Evolutionary conservation across 2,329 filamentous ascomycete genomes (phyloP), one percentile per base, ranked within the genome.

Genomic region (Diaporthe ilicicola): DNA sequence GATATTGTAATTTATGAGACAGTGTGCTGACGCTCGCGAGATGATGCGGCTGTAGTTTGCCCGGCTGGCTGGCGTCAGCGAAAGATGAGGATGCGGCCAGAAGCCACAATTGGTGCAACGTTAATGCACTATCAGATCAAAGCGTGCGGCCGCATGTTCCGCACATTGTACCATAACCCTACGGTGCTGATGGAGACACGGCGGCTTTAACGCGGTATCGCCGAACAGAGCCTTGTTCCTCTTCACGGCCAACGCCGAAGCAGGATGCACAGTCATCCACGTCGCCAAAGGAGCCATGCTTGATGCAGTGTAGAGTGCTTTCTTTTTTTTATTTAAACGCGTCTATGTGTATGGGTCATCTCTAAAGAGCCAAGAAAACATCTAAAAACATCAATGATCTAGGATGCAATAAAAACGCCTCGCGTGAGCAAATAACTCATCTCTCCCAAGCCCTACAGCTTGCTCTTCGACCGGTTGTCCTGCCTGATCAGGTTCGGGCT

Each of bases 401-500:
- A 55, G 27, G 29, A 50, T 32, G 17, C 29, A 15, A n/a, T 44
- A 61, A 48, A 24, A 19, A 50, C 27, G 39, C 39, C 8, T 32
- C 64, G 32, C 46, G 39, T 56, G 34, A 62, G 6, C 15, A 39
- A 42, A 19, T 24, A 1, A 2, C 22, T 44, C 6, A 32, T 44
- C 15, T 7, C 17, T 10, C 37, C n/a, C 22, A 6, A 1, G 15
- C 10, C 24, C 70, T 78, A 88, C 76, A 89, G 77, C 80, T 87
- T 89, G 74, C 84, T 86, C 82, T 85, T 79, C 4, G 73, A 73
- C 32, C 81, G 82, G 74, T 87, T 84, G 72, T 89, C 86, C 75
- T 86, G 88, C 86, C 88, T 91, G 76, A 93, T 87, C 76, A 93
- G 76, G 4, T 87, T 84, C 72, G 84, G 83, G 71, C 82, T 90